Conservation (phyloP, 139 green algal genomes). For the Volvox africanus region DNA sequence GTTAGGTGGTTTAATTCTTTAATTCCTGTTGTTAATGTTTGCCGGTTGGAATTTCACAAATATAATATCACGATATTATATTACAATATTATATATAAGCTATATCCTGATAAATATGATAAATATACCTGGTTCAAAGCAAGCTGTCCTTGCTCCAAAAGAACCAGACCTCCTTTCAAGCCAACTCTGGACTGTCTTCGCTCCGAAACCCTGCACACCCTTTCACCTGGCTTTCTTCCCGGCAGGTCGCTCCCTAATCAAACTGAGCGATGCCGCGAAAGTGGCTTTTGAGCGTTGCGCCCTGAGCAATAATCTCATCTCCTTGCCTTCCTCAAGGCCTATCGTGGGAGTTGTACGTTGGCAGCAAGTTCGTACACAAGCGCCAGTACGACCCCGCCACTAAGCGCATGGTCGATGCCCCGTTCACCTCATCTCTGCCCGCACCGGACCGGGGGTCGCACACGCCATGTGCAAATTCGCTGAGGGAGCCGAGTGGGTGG, state of each 20-base stretch:
- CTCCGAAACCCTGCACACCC: no score
- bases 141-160: no score
- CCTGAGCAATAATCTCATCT: background rate
- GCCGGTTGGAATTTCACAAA: no score
- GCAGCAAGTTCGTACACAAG: background rate
- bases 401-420: background rate
- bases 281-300: conserved; percentile 41
- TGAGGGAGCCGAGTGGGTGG: conserved; percentile 53
- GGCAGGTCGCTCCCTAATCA: conserved; percentile 55
- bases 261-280: conserved; percentile 44
- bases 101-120: no score
- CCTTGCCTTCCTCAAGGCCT: background rate
- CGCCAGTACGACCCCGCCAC: background rate
- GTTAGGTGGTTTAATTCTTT: background rate
- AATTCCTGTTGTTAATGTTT: no score
- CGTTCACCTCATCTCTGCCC: background rate
- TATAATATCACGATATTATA: no score
- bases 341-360: conserved; percentile 19
- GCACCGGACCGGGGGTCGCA: background rate
- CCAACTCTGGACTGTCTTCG: no score
- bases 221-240: background rate
- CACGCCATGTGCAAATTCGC: conserved; percentile 27
- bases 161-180: no score
- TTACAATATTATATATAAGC: no score
- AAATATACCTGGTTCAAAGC: no score